Evolutionary conservation across 345 rosid species (phyloP).

Genomic region (Arabis alpina): DNA sequence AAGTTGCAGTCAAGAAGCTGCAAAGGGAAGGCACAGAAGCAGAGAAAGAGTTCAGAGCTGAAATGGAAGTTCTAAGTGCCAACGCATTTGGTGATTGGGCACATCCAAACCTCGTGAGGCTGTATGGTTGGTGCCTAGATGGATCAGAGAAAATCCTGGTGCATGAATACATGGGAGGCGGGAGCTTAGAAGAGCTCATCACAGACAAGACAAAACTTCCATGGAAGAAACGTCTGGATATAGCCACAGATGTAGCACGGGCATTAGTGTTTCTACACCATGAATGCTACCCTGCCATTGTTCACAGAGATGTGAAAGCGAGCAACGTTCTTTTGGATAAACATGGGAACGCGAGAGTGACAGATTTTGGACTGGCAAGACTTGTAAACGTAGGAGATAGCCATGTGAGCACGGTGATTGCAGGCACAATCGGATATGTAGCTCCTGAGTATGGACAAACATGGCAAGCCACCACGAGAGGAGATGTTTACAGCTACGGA

Average conservation of each 20-base stretch:
- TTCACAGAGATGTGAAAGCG: constrained; percentile 94
- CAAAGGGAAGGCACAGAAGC: constrained; percentile 87
- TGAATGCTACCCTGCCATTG: constrained; percentile 85
- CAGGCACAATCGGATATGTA: constrained; percentile 91
- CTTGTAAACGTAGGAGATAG: constrained; percentile 69
- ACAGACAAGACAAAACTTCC: constrained; percentile 61
- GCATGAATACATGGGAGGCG: constrained; percentile 90
- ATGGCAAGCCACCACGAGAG: constrained; percentile 90
- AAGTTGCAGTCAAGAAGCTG: constrained; percentile 90
- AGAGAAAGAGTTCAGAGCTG: constrained; percentile 83
- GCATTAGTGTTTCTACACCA: constrained; percentile 86
- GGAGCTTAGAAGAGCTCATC: constrained; percentile 82
- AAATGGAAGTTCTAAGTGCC: constrained; percentile 90
- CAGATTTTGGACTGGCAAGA: constrained; percentile 94
- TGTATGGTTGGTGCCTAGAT: constrained; percentile 90
- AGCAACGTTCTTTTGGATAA: constrained; percentile 83
- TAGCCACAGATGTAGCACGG: constrained; percentile 73
- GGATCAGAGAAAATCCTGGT: constrained; percentile 78
- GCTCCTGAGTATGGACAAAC: constrained; percentile 98
- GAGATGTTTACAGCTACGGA: constrained; percentile 94
- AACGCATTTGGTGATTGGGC: constrained; percentile 87
- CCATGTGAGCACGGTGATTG: constrained; percentile 90
- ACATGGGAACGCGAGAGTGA: constrained; percentile 73
- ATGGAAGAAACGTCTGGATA: constrained; percentile 63
- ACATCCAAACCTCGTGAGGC: constrained; percentile 86